Evolutionary conservation across 116 monocot species (phyloP), one percentile per base, ranked within the genome.

Genomic region (Trichopus zeylanicus): DNA sequence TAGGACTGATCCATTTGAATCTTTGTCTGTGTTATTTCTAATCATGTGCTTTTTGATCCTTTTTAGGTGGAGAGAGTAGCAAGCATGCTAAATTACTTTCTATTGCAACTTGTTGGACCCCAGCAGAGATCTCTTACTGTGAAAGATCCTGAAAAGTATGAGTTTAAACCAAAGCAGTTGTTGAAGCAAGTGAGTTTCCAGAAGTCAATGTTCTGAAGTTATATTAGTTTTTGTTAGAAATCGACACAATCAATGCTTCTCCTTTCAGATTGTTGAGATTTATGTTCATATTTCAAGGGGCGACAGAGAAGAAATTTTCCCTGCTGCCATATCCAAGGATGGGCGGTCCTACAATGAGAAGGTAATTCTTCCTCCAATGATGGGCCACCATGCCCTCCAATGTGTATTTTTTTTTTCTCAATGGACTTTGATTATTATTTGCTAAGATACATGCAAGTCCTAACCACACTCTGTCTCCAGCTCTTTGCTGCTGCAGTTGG

Each of bases 141-240:
- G 39, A 97, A 97, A 78, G 95, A 97, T 70, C 95, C 87, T 59
- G 95, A 97, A 59, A 97, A 97, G 54, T 97, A 97, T 51, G 95
- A 97, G 72, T 97, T 97, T 81, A 80, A 74, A 66, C 95, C 95
- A 53, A 97, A 91, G 79, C 76, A 81, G 64, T 69, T 97, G 61
- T 62, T 97, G 56, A 97, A 90, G 70, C 90, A 84, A 65, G 95
- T 91, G 51, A 69, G 78, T 71, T 31, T 49, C 37, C 26, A 22
- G 20, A 30, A 49, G 31, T 46, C 34, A n/a, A n/a, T n/a, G n/a
- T n/a, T n/a, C n/a, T n/a, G n/a, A n/a, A n/a, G n/a, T n/a, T n/a
- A n/a, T n/a, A n/a, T n/a, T n/a, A n/a, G n/a, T n/a, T n/a, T 2
- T 42, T 59, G 23, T 39, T 42, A 12, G 8, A 35, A 39, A 18